Evolutionary conservation across 352 stramenopile genomes (phyloP).

Genomic region (Globisporangium cylindrosporum): DNA sequence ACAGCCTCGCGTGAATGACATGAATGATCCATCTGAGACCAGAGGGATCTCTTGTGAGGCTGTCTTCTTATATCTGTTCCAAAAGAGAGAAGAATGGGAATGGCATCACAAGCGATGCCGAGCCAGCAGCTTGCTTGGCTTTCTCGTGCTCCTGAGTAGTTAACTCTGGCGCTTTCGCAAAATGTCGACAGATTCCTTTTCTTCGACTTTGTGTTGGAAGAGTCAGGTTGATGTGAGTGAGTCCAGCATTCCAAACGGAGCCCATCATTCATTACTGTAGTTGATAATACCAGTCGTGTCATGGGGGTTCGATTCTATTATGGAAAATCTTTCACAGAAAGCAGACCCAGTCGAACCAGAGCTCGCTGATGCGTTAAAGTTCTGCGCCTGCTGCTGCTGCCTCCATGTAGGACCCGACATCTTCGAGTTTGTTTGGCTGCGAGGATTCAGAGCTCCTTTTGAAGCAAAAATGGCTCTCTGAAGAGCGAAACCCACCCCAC

Average conservation of each 20-base stretch:
- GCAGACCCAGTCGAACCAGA: neutral
- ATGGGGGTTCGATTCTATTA: neutral
- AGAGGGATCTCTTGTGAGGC: neutral
- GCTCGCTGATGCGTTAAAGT: neutral
- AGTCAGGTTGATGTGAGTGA: neutral
- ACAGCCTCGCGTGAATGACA: neutral
- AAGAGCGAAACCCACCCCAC: neutral
- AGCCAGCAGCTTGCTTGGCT: neutral
- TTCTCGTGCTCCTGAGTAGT: too few relatives aligned
- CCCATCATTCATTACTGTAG: neutral
- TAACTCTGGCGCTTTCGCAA: too few relatives aligned
- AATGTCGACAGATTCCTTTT: neutral
- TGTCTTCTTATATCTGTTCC: neutral
- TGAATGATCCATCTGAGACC: neutral
- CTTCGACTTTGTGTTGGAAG: neutral
- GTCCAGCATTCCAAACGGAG: neutral
- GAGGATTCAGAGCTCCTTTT: neutral
- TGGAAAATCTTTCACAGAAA: conserved; percentile 8
- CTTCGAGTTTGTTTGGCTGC: neutral
- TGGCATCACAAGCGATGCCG: neutral
- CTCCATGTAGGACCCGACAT: neutral
- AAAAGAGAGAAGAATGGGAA: neutral
- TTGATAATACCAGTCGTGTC: too few relatives aligned
- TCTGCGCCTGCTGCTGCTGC: neutral
- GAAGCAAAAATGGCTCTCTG: neutral